Conservation (phyloP, 768 basidiomycete genomes). For the Pleurotus sapidus region DNA sequence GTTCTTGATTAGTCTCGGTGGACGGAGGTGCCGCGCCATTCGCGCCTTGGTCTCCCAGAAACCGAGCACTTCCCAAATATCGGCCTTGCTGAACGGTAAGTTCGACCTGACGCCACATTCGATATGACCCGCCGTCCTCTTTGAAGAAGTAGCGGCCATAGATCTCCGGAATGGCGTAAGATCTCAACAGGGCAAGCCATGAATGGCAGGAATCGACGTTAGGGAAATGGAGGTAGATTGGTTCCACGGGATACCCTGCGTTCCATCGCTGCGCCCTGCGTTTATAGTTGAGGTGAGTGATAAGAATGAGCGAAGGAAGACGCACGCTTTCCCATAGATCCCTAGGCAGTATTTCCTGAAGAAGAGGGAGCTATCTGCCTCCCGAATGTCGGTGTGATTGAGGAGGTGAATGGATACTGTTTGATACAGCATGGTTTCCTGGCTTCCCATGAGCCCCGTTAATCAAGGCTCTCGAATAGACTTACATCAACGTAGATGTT, state of each 20-base stretch:
- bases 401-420: slow-evolving; percentile 71
- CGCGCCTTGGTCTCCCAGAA: slow-evolving; percentile 20
- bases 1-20: slow-evolving; percentile 31
- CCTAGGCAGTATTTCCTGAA: slow-evolving; percentile 73
- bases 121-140: slow-evolving; percentile 71
- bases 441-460: slow-evolving; percentile 1
- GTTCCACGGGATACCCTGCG: slow-evolving; percentile 49
- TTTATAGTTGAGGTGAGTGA: neutral
- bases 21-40: slow-evolving; percentile 10
- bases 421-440: slow-evolving; percentile 75
- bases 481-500: slow-evolving; percentile 76
- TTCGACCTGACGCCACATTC: slow-evolving; percentile 85
- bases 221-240: slow-evolving; percentile 72
- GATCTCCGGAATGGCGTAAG: slow-evolving; percentile 78
- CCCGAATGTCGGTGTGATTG: slow-evolving; percentile 79
- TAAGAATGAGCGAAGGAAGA: slow-evolving; percentile 4
- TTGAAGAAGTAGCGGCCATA: slow-evolving; percentile 60
- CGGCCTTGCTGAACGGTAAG: slow-evolving; percentile 72
- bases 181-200: slow-evolving; percentile 79
- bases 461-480: slow-evolving; percentile 2
- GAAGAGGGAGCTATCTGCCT: slow-evolving; percentile 72
- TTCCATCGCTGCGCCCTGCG: slow-evolving; percentile 61
- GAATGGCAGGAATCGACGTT: slow-evolving; percentile 62
- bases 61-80: slow-evolving; percentile 56
- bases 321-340: slow-evolving; percentile 62